A percentile compares a stretch with the other conserved stretches of the same genome.
Evolutionary conservation across 306 rosid species (phyloP).

Genomic region (Acmispon strigosus): DNA sequence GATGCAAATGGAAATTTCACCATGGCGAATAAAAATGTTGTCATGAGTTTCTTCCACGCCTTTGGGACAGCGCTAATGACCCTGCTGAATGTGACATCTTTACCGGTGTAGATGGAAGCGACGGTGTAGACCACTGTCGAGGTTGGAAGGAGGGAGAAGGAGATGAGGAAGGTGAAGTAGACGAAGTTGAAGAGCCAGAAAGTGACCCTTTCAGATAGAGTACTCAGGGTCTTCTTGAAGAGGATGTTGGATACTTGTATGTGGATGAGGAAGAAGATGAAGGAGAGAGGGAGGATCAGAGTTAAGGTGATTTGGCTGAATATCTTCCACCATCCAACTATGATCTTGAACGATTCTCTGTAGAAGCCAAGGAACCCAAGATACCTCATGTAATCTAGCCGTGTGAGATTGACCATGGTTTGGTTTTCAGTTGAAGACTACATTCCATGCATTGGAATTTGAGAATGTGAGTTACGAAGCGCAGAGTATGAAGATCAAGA

Average conservation of each 20-base stretch:
- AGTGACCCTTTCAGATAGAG: slow-evolving; percentile 32
- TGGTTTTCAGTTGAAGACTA: too few species aligned
- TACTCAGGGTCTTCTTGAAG: slow-evolving; percentile 11
- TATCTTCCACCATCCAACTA: slow-evolving; percentile 42
- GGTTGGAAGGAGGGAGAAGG: slow-evolving; percentile 29
- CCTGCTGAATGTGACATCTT: slow-evolving; percentile 35
- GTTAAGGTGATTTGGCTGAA: slow-evolving; percentile 52
- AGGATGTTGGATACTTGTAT: slow-evolving; percentile 43
- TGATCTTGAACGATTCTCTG: slow-evolving; percentile 51
- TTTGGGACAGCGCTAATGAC: slow-evolving; percentile 58
- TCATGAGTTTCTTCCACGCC: slow-evolving; percentile 61
- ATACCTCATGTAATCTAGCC: too few species aligned
- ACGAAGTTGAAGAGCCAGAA: slow-evolving; percentile 36
- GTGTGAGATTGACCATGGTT: too few species aligned
- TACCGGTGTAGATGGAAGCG: slow-evolving; percentile 45
- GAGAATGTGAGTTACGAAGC: too few species aligned
- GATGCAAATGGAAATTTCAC: too few species aligned
- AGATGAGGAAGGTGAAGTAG: slow-evolving; percentile 14
- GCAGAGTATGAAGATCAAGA: too few species aligned
- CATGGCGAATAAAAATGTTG: slow-evolving; percentile 37
- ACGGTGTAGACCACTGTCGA: slow-evolving; percentile 76
- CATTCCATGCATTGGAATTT: too few species aligned
- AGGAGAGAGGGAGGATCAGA: slow-evolving; percentile 59
- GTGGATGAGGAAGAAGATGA: slow-evolving; percentile 49
- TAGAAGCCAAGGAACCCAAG: slow-evolving; percentile 43